phyloP scores from a whole-genome alignment of 768 basidiomycete species.

The Pisolithus tinctorius region DNA sequence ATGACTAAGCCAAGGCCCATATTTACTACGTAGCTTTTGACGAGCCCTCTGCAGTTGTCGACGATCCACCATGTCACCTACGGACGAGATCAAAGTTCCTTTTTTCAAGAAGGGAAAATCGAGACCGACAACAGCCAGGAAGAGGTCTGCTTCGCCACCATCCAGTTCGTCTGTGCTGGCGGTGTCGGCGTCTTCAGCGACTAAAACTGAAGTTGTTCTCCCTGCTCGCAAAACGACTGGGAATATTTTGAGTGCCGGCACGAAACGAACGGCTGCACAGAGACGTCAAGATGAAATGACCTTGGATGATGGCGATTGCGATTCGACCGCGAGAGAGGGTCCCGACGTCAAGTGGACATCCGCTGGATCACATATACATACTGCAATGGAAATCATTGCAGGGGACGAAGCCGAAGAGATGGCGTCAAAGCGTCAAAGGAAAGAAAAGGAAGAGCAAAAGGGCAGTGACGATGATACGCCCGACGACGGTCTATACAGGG shows the following conservation, averaged over 20 bases:
- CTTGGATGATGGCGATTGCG: conserved; percentile 51
- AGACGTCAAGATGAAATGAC: conserved; percentile 40
- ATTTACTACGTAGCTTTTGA: not conserved
- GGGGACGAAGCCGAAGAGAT: conserved; percentile 78
- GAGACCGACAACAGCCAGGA: conserved; percentile 69
- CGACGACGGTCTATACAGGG: conserved; percentile 84
- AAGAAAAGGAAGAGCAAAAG: conserved; percentile 44
- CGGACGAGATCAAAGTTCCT: conserved; percentile 50
- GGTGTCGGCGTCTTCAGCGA: conserved; percentile 23
- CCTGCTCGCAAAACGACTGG: conserved; percentile 61
- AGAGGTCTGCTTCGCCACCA: conserved; percentile 64
- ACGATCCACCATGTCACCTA: conserved; percentile 25
- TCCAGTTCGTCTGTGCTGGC: conserved; percentile 20
- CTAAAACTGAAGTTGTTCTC: conserved; percentile 68
- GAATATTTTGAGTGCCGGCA: conserved; percentile 75
- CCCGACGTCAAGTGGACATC: conserved; percentile 77
- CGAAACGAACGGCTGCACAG: conserved; percentile 53
- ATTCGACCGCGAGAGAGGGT: conserved; percentile 29
- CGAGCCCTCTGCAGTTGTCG: not conserved
- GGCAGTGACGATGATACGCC: conserved; percentile 47
- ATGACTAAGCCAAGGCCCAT: conserved; percentile 5
- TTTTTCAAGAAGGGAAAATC: conserved; percentile 87
- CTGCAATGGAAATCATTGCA: conserved; percentile 69
- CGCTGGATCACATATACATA: conserved; percentile 65
- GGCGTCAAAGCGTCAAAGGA: conserved; percentile 59